Base-by-base conservation (phyloP, 1,139 yeast species). In the Yamadazyma sp. region DNA sequence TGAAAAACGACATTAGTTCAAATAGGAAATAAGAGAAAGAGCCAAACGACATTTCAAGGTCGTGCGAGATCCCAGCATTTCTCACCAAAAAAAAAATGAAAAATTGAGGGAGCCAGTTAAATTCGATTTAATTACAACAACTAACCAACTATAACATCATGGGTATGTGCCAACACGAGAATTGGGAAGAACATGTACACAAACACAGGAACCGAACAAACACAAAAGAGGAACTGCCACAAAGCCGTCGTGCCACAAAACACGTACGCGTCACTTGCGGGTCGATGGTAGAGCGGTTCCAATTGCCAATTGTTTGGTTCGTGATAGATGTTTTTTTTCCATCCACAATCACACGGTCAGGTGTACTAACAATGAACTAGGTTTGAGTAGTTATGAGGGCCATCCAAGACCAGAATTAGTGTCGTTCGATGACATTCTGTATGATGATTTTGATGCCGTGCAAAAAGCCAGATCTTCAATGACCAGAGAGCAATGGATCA, bases 391-490 rank as follows among this genome's bases (percentile, higher is more conserved):
- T 47, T 72, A 71, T 60, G 67, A 60, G 37, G 69, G 69, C 61
- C 86, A 83, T 63, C 64, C 66, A 54, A 77, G 87, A 66, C 83
- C 87, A 39, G 87, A 83, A 53, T 73, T 79, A 55, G 92, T 85
- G 47, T 86, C 95, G 30, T 87, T 87, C 56, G 95, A 87, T 64
- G 88, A 83, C 51, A 84, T 87, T 47, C 87, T 84, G 66, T 87
- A 87, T 63, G 75, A 75, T 53, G 81, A 86, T 62, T 73, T 76
- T 46, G 64, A 70, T 27, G 81, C 81, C 49, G 77, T 87, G 37
- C 78, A 79, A 41, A 71, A 76, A 38, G 95, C 95, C 23, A 87
- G 89, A 69, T 79, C 78, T 49, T 77, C 92, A 33, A 73, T 85
- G 77, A 56, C 85, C 43, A 80, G 89, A 61, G 95, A 87, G 62